Percentiles rank a stretch among this genome's conserved stretches.
These are phyloP conservation scores for Trichothecium roseum DNA, from an alignment of 2,329 filamentous ascomycete species.

Conservation along the genomic window DNA sequence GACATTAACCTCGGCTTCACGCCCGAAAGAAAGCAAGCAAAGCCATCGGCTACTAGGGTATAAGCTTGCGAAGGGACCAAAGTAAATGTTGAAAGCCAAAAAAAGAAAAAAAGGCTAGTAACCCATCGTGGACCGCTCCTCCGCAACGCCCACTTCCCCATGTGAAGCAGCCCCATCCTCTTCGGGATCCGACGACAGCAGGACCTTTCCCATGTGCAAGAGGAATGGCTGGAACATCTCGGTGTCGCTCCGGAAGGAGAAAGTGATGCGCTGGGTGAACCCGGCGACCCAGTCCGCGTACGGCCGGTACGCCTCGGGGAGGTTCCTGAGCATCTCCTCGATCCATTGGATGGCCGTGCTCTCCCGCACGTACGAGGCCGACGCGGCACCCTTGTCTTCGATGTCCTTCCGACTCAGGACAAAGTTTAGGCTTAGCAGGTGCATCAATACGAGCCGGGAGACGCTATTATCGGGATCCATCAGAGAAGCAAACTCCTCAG, in stretches of 20 bases:
- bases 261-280: slow-evolving; percentile 12
- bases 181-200: not conserved
- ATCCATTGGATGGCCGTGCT: slow-evolving; percentile 26
- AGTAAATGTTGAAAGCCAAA: too few species aligned
- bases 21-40: too few species aligned
- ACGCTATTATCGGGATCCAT: slow-evolving; percentile 16
- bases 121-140: too few species aligned
- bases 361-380: slow-evolving; percentile 9
- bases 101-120: too few species aligned
- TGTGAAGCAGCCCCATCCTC: too few species aligned
- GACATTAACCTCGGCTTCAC: too few species aligned
- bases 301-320: slow-evolving; percentile 17
- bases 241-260: slow-evolving; percentile 11
- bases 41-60: too few species aligned
- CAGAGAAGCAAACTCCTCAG: slow-evolving; percentile 21
- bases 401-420: slow-evolving; percentile 14
- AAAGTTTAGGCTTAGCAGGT: slow-evolving; percentile 23
- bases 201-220: not conserved
- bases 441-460: slow-evolving; percentile 24
- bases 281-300: slow-evolving; percentile 22
- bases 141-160: too few species aligned
- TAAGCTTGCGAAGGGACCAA: too few species aligned
- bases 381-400: not conserved
- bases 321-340: slow-evolving; percentile 19
- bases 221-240: slow-evolving; percentile 11